phyloP scores from a whole-genome alignment of 495 filamentous ascomycete species.

The Aspergillus nanangensis region DNA sequence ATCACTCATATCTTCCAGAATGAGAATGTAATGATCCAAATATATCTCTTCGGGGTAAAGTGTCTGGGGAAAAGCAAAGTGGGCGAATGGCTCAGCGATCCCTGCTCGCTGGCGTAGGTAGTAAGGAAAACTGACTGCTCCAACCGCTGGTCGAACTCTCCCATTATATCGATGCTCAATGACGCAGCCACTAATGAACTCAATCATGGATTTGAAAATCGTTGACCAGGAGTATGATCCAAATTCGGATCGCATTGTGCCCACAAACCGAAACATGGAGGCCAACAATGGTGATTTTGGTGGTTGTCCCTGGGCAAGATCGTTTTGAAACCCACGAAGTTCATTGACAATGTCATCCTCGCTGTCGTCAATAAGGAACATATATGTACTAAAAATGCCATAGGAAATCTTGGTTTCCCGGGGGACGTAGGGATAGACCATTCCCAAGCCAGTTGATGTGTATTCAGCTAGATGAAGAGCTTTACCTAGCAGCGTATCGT shows the following conservation, averaged over 20 bases:
- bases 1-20: conserved; percentile 1
- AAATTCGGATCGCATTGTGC: neutral
- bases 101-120: conserved; percentile 9
- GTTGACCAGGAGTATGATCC: neutral
- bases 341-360: neutral
- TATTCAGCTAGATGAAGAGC: too few relatives aligned
- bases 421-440: neutral
- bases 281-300: neutral
- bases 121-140: conserved; percentile 2
- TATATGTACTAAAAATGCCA: neutral
- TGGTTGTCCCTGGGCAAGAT: neutral
- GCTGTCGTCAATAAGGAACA: conserved; percentile 1
- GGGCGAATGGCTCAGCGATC: conserved; percentile 2
- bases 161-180: conserved; percentile 1
- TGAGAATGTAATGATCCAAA: conserved; percentile 2
- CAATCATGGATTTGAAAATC: conserved; percentile 2
- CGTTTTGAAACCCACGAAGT: neutral
- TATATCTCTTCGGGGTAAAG: conserved; percentile 6
- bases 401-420: neutral
- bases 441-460: too few relatives aligned
- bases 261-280: neutral
- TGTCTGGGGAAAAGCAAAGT: conserved; percentile 4
- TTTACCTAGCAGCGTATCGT: too few relatives aligned
- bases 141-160: neutral
- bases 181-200: conserved; percentile 1